These are phyloP conservation scores for Fonsecaea pugnacius DNA, from an alignment of 2,329 filamentous ascomycete genomes.

Conservation along the genomic window DNA sequence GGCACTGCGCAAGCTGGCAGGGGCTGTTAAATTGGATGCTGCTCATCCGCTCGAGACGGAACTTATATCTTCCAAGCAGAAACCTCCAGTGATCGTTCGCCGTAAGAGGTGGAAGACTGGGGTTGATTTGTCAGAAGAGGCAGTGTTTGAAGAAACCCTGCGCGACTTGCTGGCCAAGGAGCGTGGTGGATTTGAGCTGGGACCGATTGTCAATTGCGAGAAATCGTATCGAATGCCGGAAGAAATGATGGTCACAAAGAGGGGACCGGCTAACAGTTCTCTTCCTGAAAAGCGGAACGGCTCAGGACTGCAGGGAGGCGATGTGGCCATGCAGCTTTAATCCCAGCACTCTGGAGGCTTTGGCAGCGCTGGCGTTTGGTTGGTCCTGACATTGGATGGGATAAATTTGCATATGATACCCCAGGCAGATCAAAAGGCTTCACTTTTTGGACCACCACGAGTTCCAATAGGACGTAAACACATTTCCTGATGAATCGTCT, in stretches of 20 bases:
- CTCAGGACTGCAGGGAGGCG: slow-evolving; percentile 32
- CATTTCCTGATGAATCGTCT: slow-evolving; percentile 8
- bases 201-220: slow-evolving; percentile 64
- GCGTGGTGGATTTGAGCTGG: slow-evolving; percentile 47
- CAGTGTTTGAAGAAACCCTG: slow-evolving; percentile 62
- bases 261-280: slow-evolving; percentile 28
- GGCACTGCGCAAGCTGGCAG: slow-evolving; percentile 64
- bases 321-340: slow-evolving; percentile 28
- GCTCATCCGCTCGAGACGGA: slow-evolving; percentile 48
- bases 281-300: slow-evolving; percentile 36
- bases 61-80: slow-evolving; percentile 37
- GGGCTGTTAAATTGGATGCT: slow-evolving; percentile 51
- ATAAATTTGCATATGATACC: slow-evolving; percentile 32
- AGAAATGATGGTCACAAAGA: slow-evolving; percentile 42
- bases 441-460: slow-evolving; percentile 35
- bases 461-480: slow-evolving; percentile 24
- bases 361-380: slow-evolving; percentile 35
- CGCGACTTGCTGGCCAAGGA: slow-evolving; percentile 53
- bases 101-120: slow-evolving; percentile 33
- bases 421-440: slow-evolving; percentile 18
- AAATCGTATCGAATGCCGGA: slow-evolving; percentile 58
- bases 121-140: slow-evolving; percentile 46
- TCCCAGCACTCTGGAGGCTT: slow-evolving; percentile 12
- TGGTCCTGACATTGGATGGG: slow-evolving; percentile 7
- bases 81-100: slow-evolving; percentile 27